Base-by-base conservation (phyloP, 495 filamentous ascomycete species). In the Penicillium angulare region DNA sequence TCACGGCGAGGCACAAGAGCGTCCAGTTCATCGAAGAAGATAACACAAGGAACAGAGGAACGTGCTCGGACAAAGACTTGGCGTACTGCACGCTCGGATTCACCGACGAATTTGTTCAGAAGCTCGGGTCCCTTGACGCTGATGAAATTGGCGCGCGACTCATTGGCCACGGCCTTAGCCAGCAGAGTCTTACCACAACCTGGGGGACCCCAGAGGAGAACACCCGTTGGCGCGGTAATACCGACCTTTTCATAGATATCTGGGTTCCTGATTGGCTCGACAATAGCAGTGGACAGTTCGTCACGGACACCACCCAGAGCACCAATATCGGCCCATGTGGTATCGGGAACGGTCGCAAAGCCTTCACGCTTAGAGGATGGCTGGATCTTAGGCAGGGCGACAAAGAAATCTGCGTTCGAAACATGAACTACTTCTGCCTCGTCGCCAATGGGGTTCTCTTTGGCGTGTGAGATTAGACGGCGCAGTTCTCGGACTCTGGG, bases 1-100 rank as follows among this genome's bases (percentile, higher is more conserved):
- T 91, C 89, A 34, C 93, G 85, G 32, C 82, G 82, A 1, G 95
- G 92, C 0, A 92, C 90, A 5, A 98, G 77, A 3, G 93, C 91
- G 60, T 98, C 93, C 26, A 98, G 77, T 66, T 98, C 93, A 68
- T 98, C 93, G 65, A 98, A 97, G 80, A 98, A 97, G 50, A 98
- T 85, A 40, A 98, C 88, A 63, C 92, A 97, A 17, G 93, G 93
- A 1, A 93, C 79, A 7, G 84, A 89, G 0, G 87, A 88, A 21
- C 92, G 82, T 8, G 93, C 93, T 12, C 93, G 86, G 39, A 86
- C 82, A 64, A 98, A 98, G 2, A 97, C 88, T 64, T 96, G 89
- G 13, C 93, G 85, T 3, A 98, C 88, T 0, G 93, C 89, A 15
- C 91, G 84, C 66, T 98, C 93, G 16, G 87, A 92, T 65, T 98